Base-by-base conservation (phyloP, 768 basidiomycete species). In the Naganishia vaughanmartiniae region DNA sequence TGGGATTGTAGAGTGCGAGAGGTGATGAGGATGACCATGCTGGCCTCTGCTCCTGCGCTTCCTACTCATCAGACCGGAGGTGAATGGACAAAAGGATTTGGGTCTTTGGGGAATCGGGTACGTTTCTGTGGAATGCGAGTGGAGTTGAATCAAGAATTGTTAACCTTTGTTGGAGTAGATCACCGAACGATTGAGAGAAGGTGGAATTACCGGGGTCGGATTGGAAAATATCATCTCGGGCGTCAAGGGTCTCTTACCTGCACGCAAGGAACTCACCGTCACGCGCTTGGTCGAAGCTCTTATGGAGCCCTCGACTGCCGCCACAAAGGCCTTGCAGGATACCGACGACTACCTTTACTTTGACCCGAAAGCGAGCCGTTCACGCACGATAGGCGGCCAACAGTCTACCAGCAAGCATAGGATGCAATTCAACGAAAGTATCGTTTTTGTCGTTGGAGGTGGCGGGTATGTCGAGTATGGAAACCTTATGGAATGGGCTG, bases 391-490 rank as follows among this genome's bases (percentile, higher is more conserved):
- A 3, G 78, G 80, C 4, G 84, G 87, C 85, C 63, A 86, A 87
- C 66, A 72, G 81, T 83, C 24, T 80, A 80, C 72, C 84, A 85
- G 54, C 91, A 75, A 80, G 56, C 67, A 72, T 19, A 73, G 78
- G 33, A 79, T 81, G 72, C 78, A 90, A 19, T 97, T 94, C 79
- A 83, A 85, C 3, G 95, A 98, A 72, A 89, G 91, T 17, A 87
- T 91, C 76, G 89, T 99, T 3, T 99, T 99, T 75, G 84, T 97
- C 34, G 94, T 99, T 2, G 96, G 96, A 10, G 96, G 96, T 0
- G 96, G 93, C 4, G 90, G 93, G 19, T 95, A 97, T 77, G 93
- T 98, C 65, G 96, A 99, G 82, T 97, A 94, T 75, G 93, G 93
- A 5, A 98, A 98, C 80, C 82, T 99, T 70, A 88, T 90, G 80